phyloP scores from a whole-genome alignment of 2,329 filamentous ascomycete species.

The Coniochaeta ligniaria region DNA sequence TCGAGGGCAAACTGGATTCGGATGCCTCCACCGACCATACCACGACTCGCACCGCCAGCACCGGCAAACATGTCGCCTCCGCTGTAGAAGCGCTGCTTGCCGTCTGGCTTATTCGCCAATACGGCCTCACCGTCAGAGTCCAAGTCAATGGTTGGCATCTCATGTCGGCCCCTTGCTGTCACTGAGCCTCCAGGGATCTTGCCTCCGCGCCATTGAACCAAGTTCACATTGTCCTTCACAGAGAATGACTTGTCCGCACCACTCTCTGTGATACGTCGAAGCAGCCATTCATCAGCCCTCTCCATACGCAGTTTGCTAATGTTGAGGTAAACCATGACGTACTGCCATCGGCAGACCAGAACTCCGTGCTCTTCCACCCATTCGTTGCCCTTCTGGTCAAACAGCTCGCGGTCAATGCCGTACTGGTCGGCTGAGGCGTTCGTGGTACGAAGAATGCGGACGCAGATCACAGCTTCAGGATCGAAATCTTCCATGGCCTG shows the following conservation, averaged over 20 bases:
- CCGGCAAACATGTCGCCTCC: conserved; percentile 69
- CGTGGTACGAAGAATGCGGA: conserved; percentile 42
- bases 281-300: conserved; percentile 25
- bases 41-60: conserved; percentile 62
- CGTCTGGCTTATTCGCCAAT: neutral
- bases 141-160: conserved; percentile 14
- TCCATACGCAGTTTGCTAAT: conserved; percentile 11
- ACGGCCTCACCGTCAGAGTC: conserved; percentile 9
- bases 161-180: conserved; percentile 16
- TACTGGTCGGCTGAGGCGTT: conserved; percentile 42
- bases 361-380: conserved; percentile 21
- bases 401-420: conserved; percentile 16
- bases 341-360: conserved; percentile 48
- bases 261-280: conserved; percentile 18
- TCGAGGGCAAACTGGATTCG: conserved; percentile 59
- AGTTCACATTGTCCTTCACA: conserved; percentile 20
- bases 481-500: conserved; percentile 36
- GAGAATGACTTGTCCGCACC: conserved; percentile 16
- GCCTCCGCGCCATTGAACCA: conserved; percentile 29
- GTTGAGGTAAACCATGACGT: conserved; percentile 23
- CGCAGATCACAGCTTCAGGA: conserved; percentile 25
- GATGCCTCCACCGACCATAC: conserved; percentile 52
- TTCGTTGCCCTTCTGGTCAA: conserved; percentile 10
- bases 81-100: conserved; percentile 45
- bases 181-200: conserved; percentile 31